Evolutionary conservation across 257 asterid genomes (phyloP).

Genomic region (Ophiorrhiza pumila): DNA sequence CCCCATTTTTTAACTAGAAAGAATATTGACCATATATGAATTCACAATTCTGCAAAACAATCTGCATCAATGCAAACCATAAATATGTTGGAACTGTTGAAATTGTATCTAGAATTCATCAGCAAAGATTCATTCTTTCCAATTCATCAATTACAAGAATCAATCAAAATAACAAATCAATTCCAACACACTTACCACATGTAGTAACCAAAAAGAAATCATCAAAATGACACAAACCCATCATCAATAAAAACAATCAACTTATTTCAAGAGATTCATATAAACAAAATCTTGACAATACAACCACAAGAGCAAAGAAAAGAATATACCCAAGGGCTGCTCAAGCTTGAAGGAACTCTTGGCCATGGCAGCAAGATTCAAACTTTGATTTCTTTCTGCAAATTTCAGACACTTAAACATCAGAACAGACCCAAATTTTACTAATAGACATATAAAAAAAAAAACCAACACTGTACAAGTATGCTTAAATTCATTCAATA

Average conservation of each 20-base stretch:
- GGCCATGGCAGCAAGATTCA: constrained; percentile 50
- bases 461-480: not conserved
- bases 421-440: constrained; percentile 20
- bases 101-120: not conserved
- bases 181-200: not conserved
- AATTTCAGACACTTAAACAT: constrained; percentile 43
- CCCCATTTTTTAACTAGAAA: not conserved
- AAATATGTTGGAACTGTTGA: not conserved
- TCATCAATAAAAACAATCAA: not conserved
- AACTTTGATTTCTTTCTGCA: constrained; percentile 46
- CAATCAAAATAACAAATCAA: not conserved
- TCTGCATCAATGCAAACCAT: not conserved
- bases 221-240: constrained; percentile 1
- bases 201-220: not conserved
- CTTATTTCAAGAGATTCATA: no score
- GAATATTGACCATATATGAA: not conserved
- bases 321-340: constrained; percentile 55
- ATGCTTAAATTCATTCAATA: not conserved
- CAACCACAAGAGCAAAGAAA: not conserved
- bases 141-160: not conserved
- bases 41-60: not conserved
- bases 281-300: not conserved
- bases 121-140: not conserved
- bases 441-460: not conserved
- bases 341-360: constrained; percentile 58